Percentiles rank a stretch among this genome's conserved stretches.
Evolutionary conservation across 1,139 yeast genomes (phyloP).

Genomic region (Candida sp.): DNA sequence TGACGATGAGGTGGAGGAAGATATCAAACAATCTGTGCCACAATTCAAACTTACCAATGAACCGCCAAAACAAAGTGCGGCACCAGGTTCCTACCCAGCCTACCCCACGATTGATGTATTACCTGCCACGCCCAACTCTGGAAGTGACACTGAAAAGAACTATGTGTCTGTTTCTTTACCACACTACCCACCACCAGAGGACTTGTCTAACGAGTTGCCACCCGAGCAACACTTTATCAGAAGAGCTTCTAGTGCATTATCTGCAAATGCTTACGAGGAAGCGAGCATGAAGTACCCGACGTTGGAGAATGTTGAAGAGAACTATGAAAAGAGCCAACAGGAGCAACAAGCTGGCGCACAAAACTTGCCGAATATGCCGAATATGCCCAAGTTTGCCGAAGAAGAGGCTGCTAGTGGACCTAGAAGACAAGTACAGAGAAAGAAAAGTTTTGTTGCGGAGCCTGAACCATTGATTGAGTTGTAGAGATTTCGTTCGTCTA

Average conservation of each 20-base stretch:
- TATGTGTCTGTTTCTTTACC: conserved; percentile 15
- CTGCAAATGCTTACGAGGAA: conserved; percentile 20
- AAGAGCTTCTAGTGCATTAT: conserved; percentile 15
- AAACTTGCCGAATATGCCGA: conserved; percentile 16
- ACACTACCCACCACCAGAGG: conserved; percentile 18
- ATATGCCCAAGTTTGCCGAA: conserved; percentile 12
- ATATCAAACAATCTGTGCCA: conserved; percentile 2
- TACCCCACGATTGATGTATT: conserved; percentile 14
- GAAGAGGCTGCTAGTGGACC: background rate
- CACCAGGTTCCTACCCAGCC: conserved; percentile 5
- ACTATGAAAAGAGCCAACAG: conserved; percentile 7
- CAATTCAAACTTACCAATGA: conserved; percentile 2
- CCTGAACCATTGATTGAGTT: conserved; percentile 45
- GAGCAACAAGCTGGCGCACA: conserved; percentile 3
- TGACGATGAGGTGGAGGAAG: conserved; percentile 6
- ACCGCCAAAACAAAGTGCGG: conserved; percentile 5
- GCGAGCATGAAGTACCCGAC: conserved; percentile 24
- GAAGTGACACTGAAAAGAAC: conserved; percentile 8
- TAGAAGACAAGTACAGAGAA: background rate
- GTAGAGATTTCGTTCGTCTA: conserved; percentile 12
- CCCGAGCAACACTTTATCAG: conserved; percentile 14
- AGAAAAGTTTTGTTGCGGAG: conserved; percentile 21
- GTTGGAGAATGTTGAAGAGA: conserved; percentile 20
- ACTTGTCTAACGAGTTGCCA: conserved; percentile 11
- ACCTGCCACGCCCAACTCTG: conserved; percentile 10